These are phyloP conservation scores for Artemisia tridentata DNA, from an alignment of 129 eudicot genomes.

Conservation along the genomic window DNA sequence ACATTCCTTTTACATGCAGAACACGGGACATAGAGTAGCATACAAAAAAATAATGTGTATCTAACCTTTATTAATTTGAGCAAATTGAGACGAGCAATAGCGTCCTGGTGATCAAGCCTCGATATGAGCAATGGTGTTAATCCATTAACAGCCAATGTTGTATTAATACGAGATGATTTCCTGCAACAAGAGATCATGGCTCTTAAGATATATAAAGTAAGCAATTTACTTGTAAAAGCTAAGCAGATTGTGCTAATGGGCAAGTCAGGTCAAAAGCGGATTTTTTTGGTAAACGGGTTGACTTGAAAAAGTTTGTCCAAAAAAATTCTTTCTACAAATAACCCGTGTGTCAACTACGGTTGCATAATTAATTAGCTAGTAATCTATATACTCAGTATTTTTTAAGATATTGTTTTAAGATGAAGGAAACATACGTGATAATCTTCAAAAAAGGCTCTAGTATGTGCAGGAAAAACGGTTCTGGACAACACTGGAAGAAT, in stretches of 20 bases:
- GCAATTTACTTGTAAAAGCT: background rate
- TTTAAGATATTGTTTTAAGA: background rate
- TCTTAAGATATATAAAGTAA: background rate
- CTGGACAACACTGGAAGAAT: slow-evolving; percentile 89
- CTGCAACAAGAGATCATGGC: slow-evolving; percentile 36
- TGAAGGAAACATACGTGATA: slow-evolving; percentile 61
- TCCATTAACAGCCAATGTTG: slow-evolving; percentile 89
- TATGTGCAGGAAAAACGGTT: slow-evolving; percentile 82
- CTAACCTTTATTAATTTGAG: slow-evolving; percentile 87
- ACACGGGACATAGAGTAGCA: background rate
- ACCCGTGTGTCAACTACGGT: too few species aligned
- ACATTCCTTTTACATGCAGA: too few species aligned
- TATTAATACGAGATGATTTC: slow-evolving; percentile 90
- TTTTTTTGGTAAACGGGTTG: too few species aligned
- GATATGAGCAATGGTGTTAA: slow-evolving; percentile 84
- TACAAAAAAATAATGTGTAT: background rate
- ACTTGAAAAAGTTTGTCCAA: too few species aligned
- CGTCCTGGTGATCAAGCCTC: slow-evolving; percentile 94
- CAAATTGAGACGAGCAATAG: slow-evolving; percentile 93
- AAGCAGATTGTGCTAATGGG: background rate
- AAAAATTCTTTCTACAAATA: too few species aligned
- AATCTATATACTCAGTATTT: too few species aligned
- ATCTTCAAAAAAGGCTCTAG: slow-evolving; percentile 95
- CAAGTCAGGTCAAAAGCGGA: too few species aligned
- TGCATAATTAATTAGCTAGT: too few species aligned